Base-by-base conservation (phyloP, 768 basidiomycete genomes). In the Ramaria sp. region DNA sequence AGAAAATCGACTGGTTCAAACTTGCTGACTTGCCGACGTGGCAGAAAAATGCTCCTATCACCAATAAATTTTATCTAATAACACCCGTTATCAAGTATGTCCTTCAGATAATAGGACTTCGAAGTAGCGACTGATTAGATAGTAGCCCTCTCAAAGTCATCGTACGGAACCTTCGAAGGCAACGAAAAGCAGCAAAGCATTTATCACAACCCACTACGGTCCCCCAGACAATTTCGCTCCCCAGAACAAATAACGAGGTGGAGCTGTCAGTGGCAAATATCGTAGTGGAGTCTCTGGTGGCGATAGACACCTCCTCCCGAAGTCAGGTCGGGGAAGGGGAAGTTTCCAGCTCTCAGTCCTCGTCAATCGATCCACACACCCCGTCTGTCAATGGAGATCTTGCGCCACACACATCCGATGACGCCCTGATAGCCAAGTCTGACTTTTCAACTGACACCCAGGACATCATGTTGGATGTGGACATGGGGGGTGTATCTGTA, bases 1-100 rank as follows among this genome's bases (percentile, higher is more conserved):
- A 97, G 94, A 90, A 89, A 74, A 98, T 98, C 61, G 85, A 93
- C 65, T 99, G 96, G 96, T 96, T 96, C 69, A 81, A 74, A 57
- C 71, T 98, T 49, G 74, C 76, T 18, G 92, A 97, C 65, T 73
- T 99, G 8, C 96, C 95, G 1, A 92, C 89, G 0, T 99, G 94
- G 94, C 91, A 79, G 65, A 80, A 80, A 61, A 85, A 78, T 64
- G 87, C 78, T 63, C 72, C 71, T 55, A 75, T 74, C 15, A 84
- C 42, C 60, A 45, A 20, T 38, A 92, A 88, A 66, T 98, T 96
- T 68, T 99, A 96, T 70, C 74, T 97, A 63, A 92, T 98, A 36
- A 81, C 91, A 0, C 94, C 95, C 3, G 96, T 98, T 71, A 91
- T 99, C 60, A 76, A 72, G 88, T 90, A 70, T 53, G 78, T 69